These are phyloP conservation scores for Tetragonia tetragonoides DNA, from an alignment of 148 eudicot genomes.

Conservation along the genomic window DNA sequence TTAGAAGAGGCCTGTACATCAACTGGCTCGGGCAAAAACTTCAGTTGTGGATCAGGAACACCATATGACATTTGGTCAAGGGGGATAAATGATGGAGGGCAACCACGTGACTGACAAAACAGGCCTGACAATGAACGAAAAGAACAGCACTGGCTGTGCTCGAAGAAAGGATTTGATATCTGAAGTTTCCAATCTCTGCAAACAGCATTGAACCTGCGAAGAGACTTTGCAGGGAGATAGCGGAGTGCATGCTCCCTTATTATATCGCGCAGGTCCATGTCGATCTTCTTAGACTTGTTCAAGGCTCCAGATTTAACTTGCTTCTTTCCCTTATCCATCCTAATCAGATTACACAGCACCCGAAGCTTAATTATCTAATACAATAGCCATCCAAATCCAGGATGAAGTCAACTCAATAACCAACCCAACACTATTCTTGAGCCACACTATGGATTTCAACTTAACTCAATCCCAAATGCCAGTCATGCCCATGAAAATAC, in stretches of 20 bases:
- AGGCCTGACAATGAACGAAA: conserved; percentile 41
- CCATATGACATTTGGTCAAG: conserved; percentile 46
- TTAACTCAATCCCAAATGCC: no score
- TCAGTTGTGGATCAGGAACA: conserved; percentile 50
- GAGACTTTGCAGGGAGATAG: conserved; percentile 66
- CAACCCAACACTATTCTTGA: background rate
- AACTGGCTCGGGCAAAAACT: conserved; percentile 50
- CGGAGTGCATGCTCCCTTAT: conserved; percentile 52
- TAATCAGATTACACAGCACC: background rate
- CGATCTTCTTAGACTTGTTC: conserved; percentile 23
- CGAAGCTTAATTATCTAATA: background rate
- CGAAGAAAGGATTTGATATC: conserved; percentile 55
- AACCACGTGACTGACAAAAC: conserved; percentile 40
- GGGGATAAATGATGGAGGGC: conserved; percentile 40
- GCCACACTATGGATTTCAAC: no score
- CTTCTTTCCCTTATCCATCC: conserved; percentile 52
- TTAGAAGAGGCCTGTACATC: conserved; percentile 47
- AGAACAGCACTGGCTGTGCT: conserved; percentile 50
- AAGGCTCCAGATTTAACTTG: conserved; percentile 10
- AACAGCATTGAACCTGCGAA: conserved; percentile 41
- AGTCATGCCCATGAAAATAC: background rate
- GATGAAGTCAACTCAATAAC: background rate
- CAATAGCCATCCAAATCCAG: no score
- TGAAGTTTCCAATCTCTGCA: conserved; percentile 61
- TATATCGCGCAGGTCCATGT: conserved; percentile 59